phyloP scores from a whole-genome alignment of 2,329 filamentous ascomycete genomes.

The Thielaviopsis musarum region DNA sequence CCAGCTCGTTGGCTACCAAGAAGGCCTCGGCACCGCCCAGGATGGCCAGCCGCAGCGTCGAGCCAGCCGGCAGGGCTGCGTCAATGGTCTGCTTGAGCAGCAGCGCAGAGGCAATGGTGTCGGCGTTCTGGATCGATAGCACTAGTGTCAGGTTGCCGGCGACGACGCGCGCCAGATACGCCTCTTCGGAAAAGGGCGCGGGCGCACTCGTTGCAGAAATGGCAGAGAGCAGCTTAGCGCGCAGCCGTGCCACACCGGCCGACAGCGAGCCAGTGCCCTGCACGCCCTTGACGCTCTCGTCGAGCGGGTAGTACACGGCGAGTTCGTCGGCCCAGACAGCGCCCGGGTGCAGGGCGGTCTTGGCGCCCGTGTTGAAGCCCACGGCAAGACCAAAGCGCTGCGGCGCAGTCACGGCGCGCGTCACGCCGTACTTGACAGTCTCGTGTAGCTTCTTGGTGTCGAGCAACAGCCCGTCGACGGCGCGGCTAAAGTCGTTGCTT shows the following conservation, averaged over 20 bases:
- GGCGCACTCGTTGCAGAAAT: conserved; percentile 21
- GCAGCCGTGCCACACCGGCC: conserved; percentile 32
- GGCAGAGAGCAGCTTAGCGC: conserved; percentile 36
- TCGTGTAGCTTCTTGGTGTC: conserved; percentile 38
- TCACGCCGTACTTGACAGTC: conserved; percentile 39
- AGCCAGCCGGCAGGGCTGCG: conserved; percentile 9
- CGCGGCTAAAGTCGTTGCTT: conserved; percentile 36
- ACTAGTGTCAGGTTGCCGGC: conserved; percentile 36
- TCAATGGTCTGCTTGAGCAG: conserved; percentile 41
- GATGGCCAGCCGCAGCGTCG: conserved; percentile 34
- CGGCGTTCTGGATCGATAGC: conserved; percentile 43
- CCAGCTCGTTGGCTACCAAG: conserved; percentile 40
- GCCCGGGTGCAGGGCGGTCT: conserved; percentile 27
- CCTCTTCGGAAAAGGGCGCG: conserved; percentile 29
- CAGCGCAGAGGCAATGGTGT: conserved; percentile 43
- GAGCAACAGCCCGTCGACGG: conserved; percentile 37
- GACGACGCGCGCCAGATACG: conserved; percentile 37
- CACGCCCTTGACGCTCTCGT: conserved; percentile 26
- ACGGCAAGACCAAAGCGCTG: conserved; percentile 36
- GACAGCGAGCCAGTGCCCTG: conserved; percentile 33
- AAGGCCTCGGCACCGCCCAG: conserved; percentile 47
- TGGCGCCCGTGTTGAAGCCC: conserved; percentile 36
- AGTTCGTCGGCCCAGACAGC: conserved; percentile 38
- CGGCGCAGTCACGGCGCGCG: conserved; percentile 40
- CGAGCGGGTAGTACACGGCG: conserved; percentile 42